Percentiles rank a stretch among this genome's conserved stretches.
Conservation (phyloP, 495 filamentous ascomycete genomes). For the Penicillium atrosanguineum region DNA sequence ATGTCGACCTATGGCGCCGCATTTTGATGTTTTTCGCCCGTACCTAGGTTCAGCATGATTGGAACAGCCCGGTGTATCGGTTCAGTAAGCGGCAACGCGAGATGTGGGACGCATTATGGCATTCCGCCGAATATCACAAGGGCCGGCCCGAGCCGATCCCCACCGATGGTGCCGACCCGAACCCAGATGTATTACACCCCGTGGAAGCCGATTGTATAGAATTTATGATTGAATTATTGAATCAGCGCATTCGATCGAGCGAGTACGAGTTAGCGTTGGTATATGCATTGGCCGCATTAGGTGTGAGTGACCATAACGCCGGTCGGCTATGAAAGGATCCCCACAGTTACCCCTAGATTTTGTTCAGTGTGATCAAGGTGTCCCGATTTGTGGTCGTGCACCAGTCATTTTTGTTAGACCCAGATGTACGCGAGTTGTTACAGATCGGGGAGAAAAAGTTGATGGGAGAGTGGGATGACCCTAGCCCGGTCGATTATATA, state of each 20-base stretch:
- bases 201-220: neutral
- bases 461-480: neutral
- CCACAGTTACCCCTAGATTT: constrained; percentile 2
- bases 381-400: neutral
- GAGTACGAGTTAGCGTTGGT: constrained; percentile 2
- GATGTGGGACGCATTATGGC: no score
- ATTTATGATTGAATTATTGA: neutral
- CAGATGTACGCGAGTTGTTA: neutral
- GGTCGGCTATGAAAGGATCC: constrained; percentile 2
- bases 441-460: neutral
- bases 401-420: neutral
- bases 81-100: neutral
- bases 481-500: constrained; percentile 1
- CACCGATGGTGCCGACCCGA: no score
- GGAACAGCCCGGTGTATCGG: neutral
- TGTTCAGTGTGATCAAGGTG: neutral
- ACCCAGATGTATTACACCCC: no score
- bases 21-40: constrained; percentile 2
- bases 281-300: neutral
- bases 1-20: constrained; percentile 1
- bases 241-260: neutral
- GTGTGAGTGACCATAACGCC: neutral
- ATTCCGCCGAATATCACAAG: no score
- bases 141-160: no score
- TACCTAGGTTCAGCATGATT: neutral